Evolutionary conservation across 345 rosid genomes (phyloP).

Genomic region (Pistacia vera): DNA sequence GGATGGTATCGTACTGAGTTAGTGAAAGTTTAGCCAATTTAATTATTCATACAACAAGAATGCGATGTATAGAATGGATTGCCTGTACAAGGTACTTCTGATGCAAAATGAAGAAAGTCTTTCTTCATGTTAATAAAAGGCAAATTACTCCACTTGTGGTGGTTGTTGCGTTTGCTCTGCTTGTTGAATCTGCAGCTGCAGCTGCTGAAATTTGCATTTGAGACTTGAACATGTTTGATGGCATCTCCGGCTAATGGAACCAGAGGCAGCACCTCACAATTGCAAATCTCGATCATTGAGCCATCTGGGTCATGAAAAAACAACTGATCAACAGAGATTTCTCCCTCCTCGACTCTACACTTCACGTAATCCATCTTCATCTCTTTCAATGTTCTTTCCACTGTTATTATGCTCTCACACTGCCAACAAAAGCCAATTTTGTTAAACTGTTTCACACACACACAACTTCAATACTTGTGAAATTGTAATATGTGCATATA

Average conservation of each 20-base stretch:
- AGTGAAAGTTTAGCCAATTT: neutral
- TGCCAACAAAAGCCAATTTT: constrained; percentile 3
- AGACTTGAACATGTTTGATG: constrained; percentile 40
- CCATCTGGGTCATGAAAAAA: constrained; percentile 74
- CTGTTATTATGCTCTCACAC: constrained; percentile 54
- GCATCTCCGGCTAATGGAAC: constrained; percentile 40
- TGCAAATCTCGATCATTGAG: constrained; percentile 62
- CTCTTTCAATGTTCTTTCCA: constrained; percentile 51
- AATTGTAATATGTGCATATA: neutral
- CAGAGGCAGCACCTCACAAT: constrained; percentile 57
- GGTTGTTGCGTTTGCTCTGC: too few species aligned
- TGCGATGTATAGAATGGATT: too few species aligned
- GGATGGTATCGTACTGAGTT: neutral
- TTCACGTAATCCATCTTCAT: constrained; percentile 46
- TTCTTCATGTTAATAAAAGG: neutral
- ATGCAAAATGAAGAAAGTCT: neutral
- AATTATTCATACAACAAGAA: neutral
- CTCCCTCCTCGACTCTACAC: constrained; percentile 43
- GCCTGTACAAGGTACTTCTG: too few species aligned
- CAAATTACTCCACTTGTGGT: neutral
- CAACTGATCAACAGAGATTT: constrained; percentile 50
- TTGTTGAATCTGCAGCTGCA: neutral
- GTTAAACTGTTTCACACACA: too few species aligned
- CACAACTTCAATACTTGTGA: neutral
- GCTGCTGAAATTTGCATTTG: constrained; percentile 30